Evolutionary conservation across 306 rosid species (phyloP), one percentile per base, ranked within the genome.

Genomic region (Vicia villosa): DNA sequence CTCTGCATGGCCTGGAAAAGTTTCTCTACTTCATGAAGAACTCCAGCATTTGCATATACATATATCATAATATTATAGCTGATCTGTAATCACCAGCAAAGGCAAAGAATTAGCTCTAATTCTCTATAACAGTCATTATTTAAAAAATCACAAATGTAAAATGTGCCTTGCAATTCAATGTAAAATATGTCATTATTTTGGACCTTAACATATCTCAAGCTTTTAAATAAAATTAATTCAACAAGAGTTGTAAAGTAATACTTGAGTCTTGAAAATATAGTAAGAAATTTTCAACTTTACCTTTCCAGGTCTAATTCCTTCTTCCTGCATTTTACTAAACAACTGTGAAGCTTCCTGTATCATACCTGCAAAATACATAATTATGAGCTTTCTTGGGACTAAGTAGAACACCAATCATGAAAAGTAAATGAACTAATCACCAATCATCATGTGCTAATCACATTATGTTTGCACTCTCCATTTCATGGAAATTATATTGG

Each of bases 21-120:
- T 45, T 88, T 76, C 68, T 86, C 87, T 32, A 82, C 88, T 83
- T 86, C 89, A 55, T 81, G 74, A 70, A 77, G 65, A 59, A 74
- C 28, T 79, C 97, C 98, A 5, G 88, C 91, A 52, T 71, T 77
- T 21, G 91, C 98, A 71, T 86, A 88, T 22, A 85, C 93, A 65
- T 90, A 79, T 74, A 86, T 87, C 97, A 93, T 90, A 50, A 93
- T 90, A 42, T 93, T 86, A 81, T 86, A 93, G 82, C 97, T 84
- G 58, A 90, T 87, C 98, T 93, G 96, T 80, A 80, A 63, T 86
- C 63, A 70, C 60, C 64, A 54, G 34, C 28, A 63, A 71, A 43
- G 41, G 51, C 41, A 55, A 81, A 60, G 32, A 63, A 63, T 34
- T 32, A 77, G 69, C 83, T 70, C 50, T 50, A 16, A 49, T 26